Evolutionary conservation across 176 grass and related monocot genomes (phyloP), one percentile per base, ranked within the genome.

Genomic region (Dendrocalamus sinicus): DNA sequence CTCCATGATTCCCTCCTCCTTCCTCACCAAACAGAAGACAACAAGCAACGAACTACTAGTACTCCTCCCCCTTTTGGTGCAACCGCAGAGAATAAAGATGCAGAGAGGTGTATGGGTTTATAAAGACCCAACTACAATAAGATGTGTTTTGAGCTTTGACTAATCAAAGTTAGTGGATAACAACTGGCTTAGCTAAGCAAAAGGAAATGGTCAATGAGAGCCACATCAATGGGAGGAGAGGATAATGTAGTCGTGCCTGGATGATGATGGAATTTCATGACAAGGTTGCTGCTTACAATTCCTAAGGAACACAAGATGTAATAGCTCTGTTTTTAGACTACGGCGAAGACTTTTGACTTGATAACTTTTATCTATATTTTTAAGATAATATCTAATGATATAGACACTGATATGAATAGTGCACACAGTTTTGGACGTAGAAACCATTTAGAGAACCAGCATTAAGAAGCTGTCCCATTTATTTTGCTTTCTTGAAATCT

Each of bases 1-100:
- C 76, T 94, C 92, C 89, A 91, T 94, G 68, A 1, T 13, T 9
- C 15, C 5, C 6, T 43, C 6, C 22, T 4, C 6, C 23, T 2
- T 52, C 0, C 15, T n/a, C 28, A 23, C 40, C 40, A 47, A 62
- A 19, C 13, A 32, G 40, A n/a, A 57, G 35, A 8, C 71, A 82
- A 44, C 54, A 44, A 30, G 62, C 62, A 66, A 3, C 28, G 4
- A 3, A 35, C 4, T 53, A 26, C 10, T 6, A 6, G 4, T 7
- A n/a, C 7, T 41, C 1, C 62, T 15, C 13, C 30, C 11, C 2
- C 63, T 43, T 45, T 32, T 66, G 47, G 32, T 50, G 64, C 51
- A 55, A 14, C 20, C 10, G 59, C 2, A 7, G 20, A 54, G 19
- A 41, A 85, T 64, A 55, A 4, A 28, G 66, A 86, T 10, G 13